Evolutionary conservation across 768 basidiomycete species (phyloP).

Genomic region (Auriscalpium microsporum): DNA sequence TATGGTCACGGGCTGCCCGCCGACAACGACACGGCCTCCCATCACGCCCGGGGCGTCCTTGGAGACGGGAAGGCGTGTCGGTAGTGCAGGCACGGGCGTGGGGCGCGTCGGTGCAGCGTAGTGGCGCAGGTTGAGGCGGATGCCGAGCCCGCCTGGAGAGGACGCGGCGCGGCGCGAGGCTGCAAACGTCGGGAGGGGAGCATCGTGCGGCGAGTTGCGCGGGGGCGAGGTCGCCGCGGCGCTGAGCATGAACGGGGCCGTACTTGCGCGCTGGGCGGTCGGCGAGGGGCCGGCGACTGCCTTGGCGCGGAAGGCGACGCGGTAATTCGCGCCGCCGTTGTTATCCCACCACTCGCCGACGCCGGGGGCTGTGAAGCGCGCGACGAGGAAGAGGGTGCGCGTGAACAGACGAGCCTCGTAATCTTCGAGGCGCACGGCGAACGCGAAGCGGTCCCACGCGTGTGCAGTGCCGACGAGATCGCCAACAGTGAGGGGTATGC

Average conservation of each 20-base stretch:
- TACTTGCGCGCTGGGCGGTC: slow-evolving; percentile 5
- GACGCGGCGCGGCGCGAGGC: slow-evolving; percentile 3
- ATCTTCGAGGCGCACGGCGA: slow-evolving; percentile 64
- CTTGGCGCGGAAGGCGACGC: slow-evolving; percentile 48
- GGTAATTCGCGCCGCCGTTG: slow-evolving; percentile 71
- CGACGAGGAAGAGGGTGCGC: slow-evolving; percentile 53
- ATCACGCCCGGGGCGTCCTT: neutral
- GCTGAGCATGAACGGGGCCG: slow-evolving; percentile 2
- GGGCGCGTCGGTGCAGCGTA: slow-evolving; percentile 12
- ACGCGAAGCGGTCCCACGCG: slow-evolving; percentile 33
- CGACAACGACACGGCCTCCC: neutral
- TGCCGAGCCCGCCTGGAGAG: neutral
- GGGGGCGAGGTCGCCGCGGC: slow-evolving; percentile 2
- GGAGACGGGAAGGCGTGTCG: neutral
- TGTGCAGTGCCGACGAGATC: slow-evolving; percentile 30
- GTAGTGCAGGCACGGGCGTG: neutral
- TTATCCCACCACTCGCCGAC: slow-evolving; percentile 91
- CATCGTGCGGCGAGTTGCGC: neutral
- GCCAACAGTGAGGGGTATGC: slow-evolving; percentile 22
- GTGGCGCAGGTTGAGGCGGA: slow-evolving; percentile 13
- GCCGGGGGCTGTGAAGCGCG: slow-evolving; percentile 39
- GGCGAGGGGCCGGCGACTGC: slow-evolving; percentile 15
- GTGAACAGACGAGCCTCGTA: slow-evolving; percentile 42
- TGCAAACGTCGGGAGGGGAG: neutral
- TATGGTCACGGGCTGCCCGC: slow-evolving; percentile 1